Evolutionary conservation across 2,329 filamentous ascomycete genomes (phyloP), one percentile per base, ranked within the genome.

Genomic region (Hymenoscyphus linearis): DNA sequence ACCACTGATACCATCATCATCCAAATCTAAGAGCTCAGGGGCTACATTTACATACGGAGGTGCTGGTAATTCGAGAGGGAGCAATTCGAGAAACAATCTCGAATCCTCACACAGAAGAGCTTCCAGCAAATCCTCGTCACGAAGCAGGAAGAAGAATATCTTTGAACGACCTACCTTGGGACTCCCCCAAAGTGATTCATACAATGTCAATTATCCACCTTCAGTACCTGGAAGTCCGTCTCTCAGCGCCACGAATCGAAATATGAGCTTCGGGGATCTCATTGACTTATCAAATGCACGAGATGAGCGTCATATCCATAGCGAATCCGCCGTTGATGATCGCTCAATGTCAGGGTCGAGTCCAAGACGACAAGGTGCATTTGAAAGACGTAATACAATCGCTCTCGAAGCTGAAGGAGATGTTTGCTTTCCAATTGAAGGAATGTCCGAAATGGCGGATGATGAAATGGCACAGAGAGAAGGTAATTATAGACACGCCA

Each of bases 391-490:
- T 40, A 80, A 82, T 60, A 86, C 83, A 4, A 81, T 86, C 66
- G 80, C 82, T 13, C 74, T 88, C 13, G 81, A 87, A 12, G 90
- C 87, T 0, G 86, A 95, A 69, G 90, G 90, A 66, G 95, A 98
- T 75, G 93, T 98, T 0, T 97, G 95, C 77, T 97, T 96, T 70
- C 93, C 93, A 0, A 85, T 86, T 5, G 87, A 89, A 59, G 86
- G 81, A 4, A 81, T 92, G 75, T 95, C 91, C 0, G 91, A 96
- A 69, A 79, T 95, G 55, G 91, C 82, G 31, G 89, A 93, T 35
- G 91, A 96, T 54, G 91, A 95, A 55, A 75, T 80, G 7, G 77
- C 77, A 40, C 79, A 78, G 52, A 75, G 78, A 4, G 80, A 82
- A 4, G 76, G 76, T 52, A 75, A 74, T 44, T 74, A 66, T 53